Base-by-base conservation (phyloP, 805 yeast genomes). In the Suhomyces sp. region DNA sequence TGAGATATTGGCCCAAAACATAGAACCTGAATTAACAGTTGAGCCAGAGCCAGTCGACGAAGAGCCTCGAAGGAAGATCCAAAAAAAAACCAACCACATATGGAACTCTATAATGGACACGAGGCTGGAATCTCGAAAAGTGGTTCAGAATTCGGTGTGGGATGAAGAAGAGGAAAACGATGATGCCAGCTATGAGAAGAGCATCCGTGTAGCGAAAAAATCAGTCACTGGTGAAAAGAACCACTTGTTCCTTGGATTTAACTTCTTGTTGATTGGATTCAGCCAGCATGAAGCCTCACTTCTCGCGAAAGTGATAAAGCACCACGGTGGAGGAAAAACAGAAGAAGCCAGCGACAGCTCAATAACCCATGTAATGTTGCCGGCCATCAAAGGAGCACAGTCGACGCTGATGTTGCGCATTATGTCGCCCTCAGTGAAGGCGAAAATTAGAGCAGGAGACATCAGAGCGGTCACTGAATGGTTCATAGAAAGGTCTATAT, bases 401-500 rank as follows among this genome's bases (percentile, higher is more conserved):
- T 59, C 73, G 3, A 52, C 59, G 4, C 50, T 56, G 33, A 63
- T 62, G 62, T 57, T 67, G 41, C 65, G 63, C 49, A 58, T 58
- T 44, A 60, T 69, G 19, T 64, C 71, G 3, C 25, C 57, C 8
- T 19, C 58, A 47, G 58, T 63, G 51, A 75, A 55, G 47, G 50
- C 53, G 21, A 59, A 56, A 24, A 58, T 65, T 35, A 64, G 61
- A 46, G 50, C 52, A 44, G 57, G 57, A 25, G 63, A 35, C 20
- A 63, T 55, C 2, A 60, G 61, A 15, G 55, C 84, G 0, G 80
- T 83, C 2, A 89, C 96, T 0, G 96, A 90, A 65, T 89, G 93
- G 87, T 85, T 85, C 57, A 68, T 90, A 10, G 97, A 89, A 66
- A 71, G 96, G 52, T 80, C 87, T 21, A 72, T 89, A 20, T 85